phyloP scores from a whole-genome alignment of 495 filamentous ascomycete genomes.

The Arthonia radiata region DNA sequence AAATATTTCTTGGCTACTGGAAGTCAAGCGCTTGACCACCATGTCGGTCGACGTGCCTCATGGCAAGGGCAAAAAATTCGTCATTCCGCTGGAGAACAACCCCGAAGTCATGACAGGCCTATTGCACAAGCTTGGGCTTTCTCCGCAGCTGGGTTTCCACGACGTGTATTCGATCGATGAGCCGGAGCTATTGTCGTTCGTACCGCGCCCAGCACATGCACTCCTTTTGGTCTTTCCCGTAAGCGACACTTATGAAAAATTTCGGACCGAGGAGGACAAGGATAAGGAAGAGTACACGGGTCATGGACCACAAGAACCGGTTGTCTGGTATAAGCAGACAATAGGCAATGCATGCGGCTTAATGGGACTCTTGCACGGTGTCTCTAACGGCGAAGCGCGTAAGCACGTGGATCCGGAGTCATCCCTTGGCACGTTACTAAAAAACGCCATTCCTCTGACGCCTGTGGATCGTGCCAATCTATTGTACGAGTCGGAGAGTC shows the following conservation, averaged over 20 bases:
- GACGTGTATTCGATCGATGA: conserved; percentile 71
- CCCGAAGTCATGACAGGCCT: conserved; percentile 59
- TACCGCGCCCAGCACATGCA: conserved; percentile 62
- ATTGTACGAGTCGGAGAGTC: conserved; percentile 14
- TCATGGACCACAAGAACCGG: conserved; percentile 27
- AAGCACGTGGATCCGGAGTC: conserved; percentile 8
- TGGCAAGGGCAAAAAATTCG: too few relatives aligned
- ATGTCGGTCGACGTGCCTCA: too few relatives aligned
- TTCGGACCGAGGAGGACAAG: conserved; percentile 36
- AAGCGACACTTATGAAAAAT: conserved; percentile 39
- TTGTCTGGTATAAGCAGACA: conserved; percentile 79
- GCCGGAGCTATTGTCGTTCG: conserved; percentile 48
- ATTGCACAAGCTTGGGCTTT: conserved; percentile 50
- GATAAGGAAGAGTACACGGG: conserved; percentile 22
- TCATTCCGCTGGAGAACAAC: conserved; percentile 30
- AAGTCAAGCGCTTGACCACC: too few relatives aligned
- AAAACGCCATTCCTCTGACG: conserved; percentile 17
- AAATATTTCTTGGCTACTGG: too few relatives aligned
- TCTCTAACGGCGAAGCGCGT: conserved; percentile 25
- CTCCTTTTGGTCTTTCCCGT: conserved; percentile 72
- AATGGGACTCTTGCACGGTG: conserved; percentile 33
- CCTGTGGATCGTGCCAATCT: conserved; percentile 14
- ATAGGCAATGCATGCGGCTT: conserved; percentile 44
- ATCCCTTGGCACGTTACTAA: conserved; percentile 15
- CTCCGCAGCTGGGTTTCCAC: conserved; percentile 38